phyloP scores from a whole-genome alignment of 345 rosid genomes.

The Sapria himalayana region DNA sequence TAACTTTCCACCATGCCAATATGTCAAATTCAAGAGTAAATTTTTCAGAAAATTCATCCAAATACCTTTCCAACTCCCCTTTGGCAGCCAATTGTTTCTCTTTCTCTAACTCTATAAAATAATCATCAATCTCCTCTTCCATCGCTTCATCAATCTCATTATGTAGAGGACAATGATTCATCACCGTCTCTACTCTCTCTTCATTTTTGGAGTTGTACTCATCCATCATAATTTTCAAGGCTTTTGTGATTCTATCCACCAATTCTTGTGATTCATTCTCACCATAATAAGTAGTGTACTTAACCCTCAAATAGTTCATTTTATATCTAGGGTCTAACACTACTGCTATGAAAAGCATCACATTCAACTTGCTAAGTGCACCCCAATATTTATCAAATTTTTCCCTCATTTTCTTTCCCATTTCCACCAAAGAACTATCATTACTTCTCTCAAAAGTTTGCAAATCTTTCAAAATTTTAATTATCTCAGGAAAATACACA shows the following conservation, averaged over 20 bases:
- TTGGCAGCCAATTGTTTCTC: no score
- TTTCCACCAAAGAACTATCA: no score
- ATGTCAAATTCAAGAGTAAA: not conserved
- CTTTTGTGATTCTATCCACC: not conserved
- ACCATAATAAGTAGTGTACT: not conserved
- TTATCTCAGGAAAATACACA: not conserved
- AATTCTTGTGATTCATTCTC: not conserved
- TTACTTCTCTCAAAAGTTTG: conserved; percentile 1
- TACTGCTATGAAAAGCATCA: not conserved
- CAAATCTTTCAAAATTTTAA: not conserved
- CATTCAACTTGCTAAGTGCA: not conserved
- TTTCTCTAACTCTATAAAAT: no score
- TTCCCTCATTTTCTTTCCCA: no score
- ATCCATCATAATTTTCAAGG: not conserved
- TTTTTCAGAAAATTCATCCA: not conserved
- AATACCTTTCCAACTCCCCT: no score
- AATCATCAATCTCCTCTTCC: no score
- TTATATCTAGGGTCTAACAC: no score
- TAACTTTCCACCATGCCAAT: not conserved
- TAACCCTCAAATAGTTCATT: not conserved
- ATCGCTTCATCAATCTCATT: no score
- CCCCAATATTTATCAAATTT: no score
- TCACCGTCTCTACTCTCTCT: not conserved
- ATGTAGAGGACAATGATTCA: no score
- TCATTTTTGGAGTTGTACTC: not conserved